A percentile compares a stretch with the other conserved stretches of the same genome.
These are phyloP conservation scores for Scheffersomyces insectosa DNA, from an alignment of 1,139 yeast species.

Conservation along the genomic window DNA sequence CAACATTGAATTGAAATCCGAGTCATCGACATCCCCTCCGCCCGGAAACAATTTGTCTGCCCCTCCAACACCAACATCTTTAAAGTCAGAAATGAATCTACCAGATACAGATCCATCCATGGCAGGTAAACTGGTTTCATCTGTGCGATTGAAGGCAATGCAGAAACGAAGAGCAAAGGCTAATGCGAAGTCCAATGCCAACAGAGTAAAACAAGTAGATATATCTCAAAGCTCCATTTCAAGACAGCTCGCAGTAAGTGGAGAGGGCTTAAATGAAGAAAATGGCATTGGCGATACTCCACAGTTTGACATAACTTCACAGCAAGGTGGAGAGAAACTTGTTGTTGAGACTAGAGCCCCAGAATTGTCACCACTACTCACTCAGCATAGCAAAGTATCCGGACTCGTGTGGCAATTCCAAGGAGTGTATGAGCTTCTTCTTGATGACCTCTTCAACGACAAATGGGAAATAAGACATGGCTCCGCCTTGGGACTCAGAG, in stretches of 20 bases:
- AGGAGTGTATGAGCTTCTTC: constrained; percentile 87
- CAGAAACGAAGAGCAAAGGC: constrained; percentile 89
- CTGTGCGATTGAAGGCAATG: constrained; percentile 90
- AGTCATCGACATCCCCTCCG: constrained; percentile 9
- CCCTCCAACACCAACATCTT: constrained; percentile 11
- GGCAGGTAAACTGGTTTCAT: constrained; percentile 35
- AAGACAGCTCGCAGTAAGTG: constrained; percentile 49
- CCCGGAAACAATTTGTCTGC: constrained; percentile 14
- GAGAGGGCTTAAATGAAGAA: constrained; percentile 22
- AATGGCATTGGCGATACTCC: constrained; percentile 14
- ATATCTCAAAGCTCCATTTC: constrained; percentile 78
- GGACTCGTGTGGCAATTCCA: constrained; percentile 94
- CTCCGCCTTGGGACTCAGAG: constrained; percentile 89
- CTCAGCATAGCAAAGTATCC: constrained; percentile 74
- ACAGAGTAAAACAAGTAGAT: constrained; percentile 63
- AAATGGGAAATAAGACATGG: constrained; percentile 97
- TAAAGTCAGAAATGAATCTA: background rate
- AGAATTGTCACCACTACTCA: constrained; percentile 67
- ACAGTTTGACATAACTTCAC: constrained; percentile 67
- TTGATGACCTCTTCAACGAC: constrained; percentile 80
- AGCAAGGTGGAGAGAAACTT: constrained; percentile 76
- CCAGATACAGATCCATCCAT: constrained; percentile 6
- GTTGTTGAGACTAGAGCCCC: constrained; percentile 80
- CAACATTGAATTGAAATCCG: constrained; percentile 13
- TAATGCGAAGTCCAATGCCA: constrained; percentile 63